Base-by-base conservation (phyloP, 768 basidiomycete genomes). In the Inosperma sp. region DNA sequence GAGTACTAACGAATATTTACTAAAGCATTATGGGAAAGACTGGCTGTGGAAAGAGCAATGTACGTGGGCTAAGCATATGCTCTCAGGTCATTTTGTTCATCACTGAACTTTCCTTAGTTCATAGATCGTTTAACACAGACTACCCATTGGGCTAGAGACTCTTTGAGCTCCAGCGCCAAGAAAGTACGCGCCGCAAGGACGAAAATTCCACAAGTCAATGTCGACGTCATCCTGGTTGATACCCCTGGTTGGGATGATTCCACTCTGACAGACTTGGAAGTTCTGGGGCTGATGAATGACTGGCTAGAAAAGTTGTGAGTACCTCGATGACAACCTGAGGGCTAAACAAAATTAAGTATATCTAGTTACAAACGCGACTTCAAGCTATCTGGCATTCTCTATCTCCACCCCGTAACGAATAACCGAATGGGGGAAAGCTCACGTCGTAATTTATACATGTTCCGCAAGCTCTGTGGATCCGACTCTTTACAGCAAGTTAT, bases 401-500 rank as follows among this genome's bases (percentile, higher is more conserved):
- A 49, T 6, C 40, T 10, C 36, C 41, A 48, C 17, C 47, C 21
- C 14, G 43, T 41, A 31, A 47, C 51, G 23, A 37, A 49, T 37
- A 49, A 49, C 19, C 37, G 48, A 16, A 39, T 49, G 17, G n/a
- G 36, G 0, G 48, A 21, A 4, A 25, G 36, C 1, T 25, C 48
- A 7, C 26, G 25, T 19, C 37, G 40, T 30, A 49, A 49, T 17
- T 22, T 49, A 17, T 27, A 30, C 4, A 40, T 49, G 27, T 36
- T 51, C 27, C 34, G 49, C 54, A 44, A 49, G 29, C n/a, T 49
- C 16, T 49, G 48, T 23, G 48, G 48, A 8, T 30, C 25, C 22
- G 22, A 14, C 3, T 19, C 26, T 9, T 35, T 37, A 9, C n/a
- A 21, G 12, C 27, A 37, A 22, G 37, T 49, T n/a, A 23, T 40